Conservation (phyloP, 805 yeast genomes). For the Torulaspora franciscae region DNA sequence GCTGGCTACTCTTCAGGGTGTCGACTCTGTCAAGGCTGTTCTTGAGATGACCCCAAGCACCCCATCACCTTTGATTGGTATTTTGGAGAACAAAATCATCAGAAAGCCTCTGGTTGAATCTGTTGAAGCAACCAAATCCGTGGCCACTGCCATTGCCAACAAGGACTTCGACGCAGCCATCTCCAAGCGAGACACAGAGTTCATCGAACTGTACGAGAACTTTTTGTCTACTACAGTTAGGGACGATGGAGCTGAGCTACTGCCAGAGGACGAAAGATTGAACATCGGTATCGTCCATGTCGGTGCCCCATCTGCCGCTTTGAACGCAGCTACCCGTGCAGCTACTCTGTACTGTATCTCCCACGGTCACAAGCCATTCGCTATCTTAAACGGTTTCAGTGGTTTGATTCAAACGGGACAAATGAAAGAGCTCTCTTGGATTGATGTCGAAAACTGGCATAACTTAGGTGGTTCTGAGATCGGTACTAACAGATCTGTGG, state of each 20-base stretch:
- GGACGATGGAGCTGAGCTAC: conserved; percentile 55
- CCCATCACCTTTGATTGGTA: conserved; percentile 92
- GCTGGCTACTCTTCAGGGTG: conserved; percentile 94
- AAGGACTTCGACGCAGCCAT: conserved; percentile 86
- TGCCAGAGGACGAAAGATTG: conserved; percentile 58
- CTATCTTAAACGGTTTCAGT: conserved; percentile 88
- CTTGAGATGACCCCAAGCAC: conserved; percentile 81
- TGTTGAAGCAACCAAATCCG: conserved; percentile 79
- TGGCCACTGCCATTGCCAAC: conserved; percentile 76
- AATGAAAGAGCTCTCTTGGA: conserved; percentile 69
- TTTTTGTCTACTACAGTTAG: conserved; percentile 65
- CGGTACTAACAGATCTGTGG: conserved; percentile 90
- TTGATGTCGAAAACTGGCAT: conserved; percentile 84
- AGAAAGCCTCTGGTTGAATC: conserved; percentile 87
- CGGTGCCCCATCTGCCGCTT: conserved; percentile 97
- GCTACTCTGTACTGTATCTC: conserved; percentile 84
- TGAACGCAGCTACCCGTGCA: conserved; percentile 90
- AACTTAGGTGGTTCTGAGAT: conserved; percentile 91
- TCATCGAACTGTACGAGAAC: conserved; percentile 71
- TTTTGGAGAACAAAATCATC: conserved; percentile 79
- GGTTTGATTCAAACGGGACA: conserved; percentile 90
- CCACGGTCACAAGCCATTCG: conserved; percentile 84
- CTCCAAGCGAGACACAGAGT: conserved; percentile 79
- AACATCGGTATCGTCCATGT: conserved; percentile 83
- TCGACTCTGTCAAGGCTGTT: conserved; percentile 93